Evolutionary conservation across 2,329 filamentous ascomycete genomes (phyloP).

Genomic region (Penicillium decumbens): DNA sequence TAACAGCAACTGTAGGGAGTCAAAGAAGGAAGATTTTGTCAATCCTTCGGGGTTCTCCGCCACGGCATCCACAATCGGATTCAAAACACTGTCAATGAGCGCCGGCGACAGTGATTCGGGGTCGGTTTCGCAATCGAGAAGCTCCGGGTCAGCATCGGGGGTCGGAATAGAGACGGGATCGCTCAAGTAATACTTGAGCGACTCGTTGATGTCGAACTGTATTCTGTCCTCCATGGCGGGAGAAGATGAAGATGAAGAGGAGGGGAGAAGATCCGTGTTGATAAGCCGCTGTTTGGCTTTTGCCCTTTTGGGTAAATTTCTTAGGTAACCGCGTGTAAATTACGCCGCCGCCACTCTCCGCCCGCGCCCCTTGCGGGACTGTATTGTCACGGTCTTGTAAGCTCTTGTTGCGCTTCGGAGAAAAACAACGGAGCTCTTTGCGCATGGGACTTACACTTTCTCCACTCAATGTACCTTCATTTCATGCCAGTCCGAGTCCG

Average conservation of each 20-base stretch:
- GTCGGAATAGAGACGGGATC: constrained; percentile 80
- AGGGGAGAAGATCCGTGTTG: constrained; percentile 18
- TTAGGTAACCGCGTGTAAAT: constrained; percentile 9
- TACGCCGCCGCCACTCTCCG: constrained; percentile 3
- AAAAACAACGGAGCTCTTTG: constrained; percentile 13
- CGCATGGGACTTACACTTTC: not conserved
- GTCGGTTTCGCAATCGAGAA: constrained; percentile 90
- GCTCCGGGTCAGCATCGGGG: constrained; percentile 73
- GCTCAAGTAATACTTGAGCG: constrained; percentile 93
- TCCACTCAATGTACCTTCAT: constrained; percentile 1
- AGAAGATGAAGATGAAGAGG: constrained; percentile 9
- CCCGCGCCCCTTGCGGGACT: not conserved
- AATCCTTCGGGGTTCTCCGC: constrained; percentile 89
- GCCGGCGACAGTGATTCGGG: constrained; percentile 74
- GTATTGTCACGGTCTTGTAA: constrained; percentile 9
- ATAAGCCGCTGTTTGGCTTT: constrained; percentile 29
- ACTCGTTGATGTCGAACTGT: constrained; percentile 92
- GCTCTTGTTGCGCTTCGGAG: constrained; percentile 9
- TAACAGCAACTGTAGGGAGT: constrained; percentile 90
- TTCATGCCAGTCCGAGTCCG: not conserved
- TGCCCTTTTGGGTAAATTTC: constrained; percentile 20
- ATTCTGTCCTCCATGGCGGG: constrained; percentile 61
- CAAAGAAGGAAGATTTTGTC: constrained; percentile 70
- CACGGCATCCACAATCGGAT: constrained; percentile 87
- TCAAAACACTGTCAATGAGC: constrained; percentile 78